These are phyloP conservation scores for Sporothrix phasma DNA, from an alignment of 2,329 filamentous ascomycete genomes.

Conservation along the genomic window DNA sequence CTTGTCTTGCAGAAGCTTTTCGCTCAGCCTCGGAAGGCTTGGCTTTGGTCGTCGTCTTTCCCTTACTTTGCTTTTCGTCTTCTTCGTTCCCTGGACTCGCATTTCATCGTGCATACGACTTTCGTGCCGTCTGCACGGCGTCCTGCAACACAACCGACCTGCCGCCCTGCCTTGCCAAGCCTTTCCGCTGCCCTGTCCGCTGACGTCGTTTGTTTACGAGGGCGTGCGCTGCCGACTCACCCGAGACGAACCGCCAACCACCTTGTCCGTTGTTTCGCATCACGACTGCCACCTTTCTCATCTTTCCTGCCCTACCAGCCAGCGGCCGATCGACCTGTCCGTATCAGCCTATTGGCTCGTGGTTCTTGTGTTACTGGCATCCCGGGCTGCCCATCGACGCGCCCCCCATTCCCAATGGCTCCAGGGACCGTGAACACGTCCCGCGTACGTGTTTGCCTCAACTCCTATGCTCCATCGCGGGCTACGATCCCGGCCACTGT, in stretches of 20 bases:
- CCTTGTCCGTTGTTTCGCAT: background rate
- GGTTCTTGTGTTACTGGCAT: background rate
- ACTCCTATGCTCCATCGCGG: background rate
- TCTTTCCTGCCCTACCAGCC: background rate
- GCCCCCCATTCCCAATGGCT: background rate
- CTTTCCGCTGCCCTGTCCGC: background rate
- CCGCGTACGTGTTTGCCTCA: conserved; percentile 2
- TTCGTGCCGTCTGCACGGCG: background rate
- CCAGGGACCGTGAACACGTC: conserved; percentile 9
- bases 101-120: background rate
- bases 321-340: background rate
- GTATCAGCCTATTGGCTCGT: background rate
- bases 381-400: background rate
- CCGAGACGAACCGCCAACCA: conserved; percentile 4
- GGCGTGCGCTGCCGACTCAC: background rate
- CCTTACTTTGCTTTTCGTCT: background rate
- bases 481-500: background rate
- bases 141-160: background rate
- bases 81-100: background rate
- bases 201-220: conserved; percentile 11
- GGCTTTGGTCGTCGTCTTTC: background rate
- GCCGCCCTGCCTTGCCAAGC: background rate
- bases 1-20: background rate
- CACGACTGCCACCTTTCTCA: background rate
- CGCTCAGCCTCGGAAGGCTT: background rate